A percentile compares a stretch with the other conserved stretches of the same genome.
Evolutionary conservation across 306 rosid genomes (phyloP).

Genomic region (Malus fusca): DNA sequence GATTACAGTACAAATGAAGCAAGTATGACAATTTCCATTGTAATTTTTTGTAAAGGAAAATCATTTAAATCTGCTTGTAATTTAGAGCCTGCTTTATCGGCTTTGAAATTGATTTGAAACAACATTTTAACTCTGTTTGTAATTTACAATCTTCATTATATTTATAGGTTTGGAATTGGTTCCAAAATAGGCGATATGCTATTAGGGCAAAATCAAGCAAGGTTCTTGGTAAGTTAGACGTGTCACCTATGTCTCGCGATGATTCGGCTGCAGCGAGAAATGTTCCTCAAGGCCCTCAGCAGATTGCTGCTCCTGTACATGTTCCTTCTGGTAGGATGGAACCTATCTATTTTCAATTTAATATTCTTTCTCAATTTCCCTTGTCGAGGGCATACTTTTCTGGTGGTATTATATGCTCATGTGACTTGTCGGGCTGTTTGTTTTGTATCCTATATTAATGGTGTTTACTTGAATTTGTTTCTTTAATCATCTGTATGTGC

Average conservation of each 20-base stretch:
- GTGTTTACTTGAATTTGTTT: conserved; percentile 8
- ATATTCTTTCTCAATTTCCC: neutral
- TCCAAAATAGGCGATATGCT: conserved; percentile 93
- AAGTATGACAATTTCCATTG: conserved; percentile 43
- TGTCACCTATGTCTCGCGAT: conserved; percentile 67
- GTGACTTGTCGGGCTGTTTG: conserved; percentile 1
- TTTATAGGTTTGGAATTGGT: conserved; percentile 96
- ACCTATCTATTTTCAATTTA: neutral
- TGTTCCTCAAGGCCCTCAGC: conserved; percentile 62
- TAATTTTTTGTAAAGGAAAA: neutral
- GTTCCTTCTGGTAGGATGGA: conserved; percentile 56
- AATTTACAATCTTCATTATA: neutral
- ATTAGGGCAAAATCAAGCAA: conserved; percentile 76
- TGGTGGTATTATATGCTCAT: neutral
- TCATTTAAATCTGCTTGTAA: neutral
- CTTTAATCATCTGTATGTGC: neutral
- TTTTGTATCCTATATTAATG: neutral
- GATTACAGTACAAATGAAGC: conserved; percentile 92
- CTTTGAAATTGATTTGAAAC: neutral
- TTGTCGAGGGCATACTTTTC: neutral
- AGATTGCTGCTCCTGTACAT: conserved; percentile 54
- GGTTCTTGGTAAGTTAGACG: conserved; percentile 68
- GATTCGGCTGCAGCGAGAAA: conserved; percentile 55
- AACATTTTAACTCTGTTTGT: neutral
- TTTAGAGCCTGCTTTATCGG: neutral